Evolutionary conservation across 768 basidiomycete species (phyloP), one percentile per base, ranked within the genome.

Genomic region (Termitomyces heimii): DNA sequence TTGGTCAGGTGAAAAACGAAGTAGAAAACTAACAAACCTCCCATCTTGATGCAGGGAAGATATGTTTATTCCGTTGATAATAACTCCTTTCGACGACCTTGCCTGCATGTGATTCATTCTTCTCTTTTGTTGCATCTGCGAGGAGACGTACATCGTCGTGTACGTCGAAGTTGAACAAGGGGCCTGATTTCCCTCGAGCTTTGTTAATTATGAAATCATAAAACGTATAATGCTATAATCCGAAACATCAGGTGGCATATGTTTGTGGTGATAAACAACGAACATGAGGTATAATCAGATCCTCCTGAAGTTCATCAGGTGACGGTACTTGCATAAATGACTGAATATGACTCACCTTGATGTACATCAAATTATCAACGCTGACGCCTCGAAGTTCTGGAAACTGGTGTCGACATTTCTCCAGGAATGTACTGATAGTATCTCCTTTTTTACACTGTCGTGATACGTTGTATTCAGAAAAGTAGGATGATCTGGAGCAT

Each of bases 181-280:
- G 97, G 0, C 97, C 97, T 0, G 94, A 97, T 72, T 99, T 99
- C 28, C 97, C 97, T 24, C 97, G 86, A 8, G 95, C 94, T 73
- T 97, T 98, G 79, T 98, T 98, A 65, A 98, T 78, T 62, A 99
- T 97, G 63, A 99, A 98, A 72, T 95, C 92, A 70, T 98, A 98
- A 70, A 99, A 99, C 1, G 95, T 97, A 72, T 98, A 84, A 69
- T 98, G 96, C 93, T 98, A 64, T n/a, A 28, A 44, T 29, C 9
- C 10, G 50, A 35, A 55, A 49, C 14, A 53, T 53, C 55, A 35
- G 26, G 22, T 26, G 57, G 57, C 37, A 32, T 52, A 44, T 20
- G 24, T 35, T 58, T 24, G 26, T 29, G 5, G 10, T 28, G 40
- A 18, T 3, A 4, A 34, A 24, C 54, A 10, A 71, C 88, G 45